phyloP scores from a whole-genome alignment of 805 yeast species.

The Starmerella bombi region DNA sequence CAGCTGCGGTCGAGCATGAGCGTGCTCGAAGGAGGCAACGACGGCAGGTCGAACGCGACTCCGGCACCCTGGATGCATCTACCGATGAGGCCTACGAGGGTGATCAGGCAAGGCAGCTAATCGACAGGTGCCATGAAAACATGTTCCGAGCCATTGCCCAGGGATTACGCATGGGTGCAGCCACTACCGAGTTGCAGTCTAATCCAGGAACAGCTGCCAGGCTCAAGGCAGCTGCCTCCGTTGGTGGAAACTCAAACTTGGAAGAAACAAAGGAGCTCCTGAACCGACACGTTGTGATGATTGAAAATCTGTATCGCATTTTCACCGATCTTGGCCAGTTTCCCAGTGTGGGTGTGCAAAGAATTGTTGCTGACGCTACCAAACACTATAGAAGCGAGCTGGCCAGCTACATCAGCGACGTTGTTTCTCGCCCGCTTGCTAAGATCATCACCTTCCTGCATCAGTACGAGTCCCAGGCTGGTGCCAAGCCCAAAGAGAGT shows the following conservation, averaged over 20 bases:
- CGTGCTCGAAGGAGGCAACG: not conserved
- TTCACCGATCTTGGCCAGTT: slow-evolving; percentile 24
- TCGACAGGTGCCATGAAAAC: slow-evolving; percentile 15
- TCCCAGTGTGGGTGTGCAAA: slow-evolving; percentile 13
- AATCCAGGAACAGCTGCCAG: slow-evolving; percentile 8
- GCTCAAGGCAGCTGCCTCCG: slow-evolving; percentile 14
- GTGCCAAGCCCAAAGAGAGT: slow-evolving; percentile 34
- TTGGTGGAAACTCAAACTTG: slow-evolving; percentile 8
- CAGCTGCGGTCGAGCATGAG: slow-evolving; percentile 9
- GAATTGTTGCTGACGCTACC: slow-evolving; percentile 23
- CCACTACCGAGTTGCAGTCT: slow-evolving; percentile 3
- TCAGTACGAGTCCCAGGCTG: slow-evolving; percentile 42
- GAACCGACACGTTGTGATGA: slow-evolving; percentile 35
- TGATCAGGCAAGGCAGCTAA: slow-evolving; percentile 10
- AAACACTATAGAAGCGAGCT: slow-evolving; percentile 27
- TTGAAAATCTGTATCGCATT: slow-evolving; percentile 44
- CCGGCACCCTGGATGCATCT: not conserved
- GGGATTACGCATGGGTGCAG: slow-evolving; percentile 18
- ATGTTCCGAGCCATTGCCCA: slow-evolving; percentile 22
- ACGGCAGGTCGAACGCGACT: not conserved
- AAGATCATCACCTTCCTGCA: slow-evolving; percentile 52
- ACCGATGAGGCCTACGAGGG: slow-evolving; percentile 2
- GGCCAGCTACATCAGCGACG: slow-evolving; percentile 34
- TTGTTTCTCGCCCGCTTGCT: slow-evolving; percentile 47
- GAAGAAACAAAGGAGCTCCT: slow-evolving; percentile 29